phyloP scores from a whole-genome alignment of 73 alveolate species.

The Breviolum minutum region DNA sequence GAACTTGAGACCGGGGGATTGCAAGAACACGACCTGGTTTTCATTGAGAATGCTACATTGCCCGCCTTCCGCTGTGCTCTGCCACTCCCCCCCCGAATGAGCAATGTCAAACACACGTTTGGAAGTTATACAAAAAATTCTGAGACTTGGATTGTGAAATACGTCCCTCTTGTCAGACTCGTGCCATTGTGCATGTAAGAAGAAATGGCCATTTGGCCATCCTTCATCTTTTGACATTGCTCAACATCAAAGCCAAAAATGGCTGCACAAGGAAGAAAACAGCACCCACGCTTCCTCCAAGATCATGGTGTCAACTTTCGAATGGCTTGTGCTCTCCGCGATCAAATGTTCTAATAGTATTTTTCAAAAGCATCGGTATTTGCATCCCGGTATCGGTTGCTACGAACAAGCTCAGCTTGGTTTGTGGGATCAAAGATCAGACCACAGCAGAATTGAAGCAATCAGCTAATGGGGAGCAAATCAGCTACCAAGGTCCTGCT shows the following conservation, averaged over 20 bases:
- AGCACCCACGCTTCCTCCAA: neutral
- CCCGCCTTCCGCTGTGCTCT: neutral
- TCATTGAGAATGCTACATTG: neutral
- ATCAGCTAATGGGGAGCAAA: no score
- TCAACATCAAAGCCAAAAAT: neutral
- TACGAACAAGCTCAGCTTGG: neutral
- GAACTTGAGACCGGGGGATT: no score
- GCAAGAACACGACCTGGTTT: no score
- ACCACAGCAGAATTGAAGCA: neutral
- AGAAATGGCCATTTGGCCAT: conserved; percentile 3
- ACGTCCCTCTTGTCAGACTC: no score
- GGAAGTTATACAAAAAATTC: no score
- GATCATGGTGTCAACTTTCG: neutral
- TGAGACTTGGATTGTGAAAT: no score
- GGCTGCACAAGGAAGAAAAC: neutral
- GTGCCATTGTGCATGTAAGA: neutral
- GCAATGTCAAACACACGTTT: neutral
- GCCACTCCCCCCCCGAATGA: conserved; percentile 1
- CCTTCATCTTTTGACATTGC: neutral
- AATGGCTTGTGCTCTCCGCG: neutral
- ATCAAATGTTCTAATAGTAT: neutral
- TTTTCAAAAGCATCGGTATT: neutral
- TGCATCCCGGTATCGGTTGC: neutral
- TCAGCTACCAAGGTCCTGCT: no score
- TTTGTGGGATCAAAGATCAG: conserved; percentile 26